phyloP scores from a whole-genome alignment of 192 early-diverging fungal species.

The Haplosporangium gracile region DNA sequence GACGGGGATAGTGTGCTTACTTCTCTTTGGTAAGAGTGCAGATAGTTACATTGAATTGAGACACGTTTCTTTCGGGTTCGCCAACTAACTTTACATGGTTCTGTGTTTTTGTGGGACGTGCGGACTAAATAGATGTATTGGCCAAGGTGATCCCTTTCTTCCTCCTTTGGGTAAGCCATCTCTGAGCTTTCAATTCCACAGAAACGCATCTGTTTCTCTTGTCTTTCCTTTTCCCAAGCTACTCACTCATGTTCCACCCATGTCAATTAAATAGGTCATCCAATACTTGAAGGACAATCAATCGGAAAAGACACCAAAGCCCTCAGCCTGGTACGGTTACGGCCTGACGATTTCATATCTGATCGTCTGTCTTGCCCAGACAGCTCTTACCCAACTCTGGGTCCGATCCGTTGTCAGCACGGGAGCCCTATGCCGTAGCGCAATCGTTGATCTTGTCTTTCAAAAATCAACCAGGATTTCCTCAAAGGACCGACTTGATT shows the following conservation, averaged over 20 bases:
- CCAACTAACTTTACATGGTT: background rate
- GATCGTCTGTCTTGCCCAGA: background rate
- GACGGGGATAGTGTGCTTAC: slow-evolving; percentile 7
- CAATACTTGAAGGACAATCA: slow-evolving; percentile 30
- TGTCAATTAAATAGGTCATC: slow-evolving; percentile 29
- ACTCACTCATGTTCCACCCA: background rate
- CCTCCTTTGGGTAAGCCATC: slow-evolving; percentile 27
- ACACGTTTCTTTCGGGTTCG: background rate
- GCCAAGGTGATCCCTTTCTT: slow-evolving; percentile 26
- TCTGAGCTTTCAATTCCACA: background rate
- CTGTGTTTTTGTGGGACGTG: background rate
- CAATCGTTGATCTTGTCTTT: slow-evolving; percentile 31
- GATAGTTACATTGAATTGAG: background rate
- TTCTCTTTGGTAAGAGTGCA: slow-evolving; percentile 12
- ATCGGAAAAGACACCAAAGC: background rate
- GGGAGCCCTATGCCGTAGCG: slow-evolving; percentile 11
- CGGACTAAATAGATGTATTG: slow-evolving; percentile 16
- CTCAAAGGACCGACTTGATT: slow-evolving; percentile 35
- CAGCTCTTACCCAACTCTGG: background rate
- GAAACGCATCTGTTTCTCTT: background rate
- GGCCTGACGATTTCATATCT: slow-evolving; percentile 6
- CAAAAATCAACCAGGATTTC: slow-evolving; percentile 34
- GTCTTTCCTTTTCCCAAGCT: no score
- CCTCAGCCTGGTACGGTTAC: slow-evolving; percentile 41
- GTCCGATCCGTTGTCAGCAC: background rate